Evolutionary conservation across 495 filamentous ascomycete genomes (phyloP), one percentile per base, ranked within the genome.

Genomic region (Bacidia gigantensis): DNA sequence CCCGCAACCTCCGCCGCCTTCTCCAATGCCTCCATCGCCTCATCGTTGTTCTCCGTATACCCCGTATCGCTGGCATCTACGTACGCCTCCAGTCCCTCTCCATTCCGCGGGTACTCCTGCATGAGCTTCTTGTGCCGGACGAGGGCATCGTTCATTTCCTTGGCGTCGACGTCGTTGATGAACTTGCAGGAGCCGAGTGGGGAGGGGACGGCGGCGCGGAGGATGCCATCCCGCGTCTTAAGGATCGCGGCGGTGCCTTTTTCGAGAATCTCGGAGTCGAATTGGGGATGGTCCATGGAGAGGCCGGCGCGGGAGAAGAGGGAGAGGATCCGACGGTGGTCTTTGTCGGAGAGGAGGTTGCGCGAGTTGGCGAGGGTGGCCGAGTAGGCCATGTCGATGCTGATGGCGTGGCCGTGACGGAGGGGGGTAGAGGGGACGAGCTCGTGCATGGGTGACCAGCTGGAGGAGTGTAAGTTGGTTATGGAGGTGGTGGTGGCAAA

Each of bases 361-460:
- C 71, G 70, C 50, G 64, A 62, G 51, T 74, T 71, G 21, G 78
- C 79, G 10, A 83, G 64, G 0, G 79, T 81, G 1, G 79, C 77
- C 10, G 77, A 78, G 59, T 74, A 83, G 0, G 80, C 80, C 80
- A 82, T 82, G 56, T 82, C 80, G 46, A 82, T 78, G 9, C 72
- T 76, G 47, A 83, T 82, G 14, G 80, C 79, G 55, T 82, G 79
- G 1, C 80, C 79, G 57, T 82, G 80, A 24, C 80, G 72, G 9
- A 82, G 69, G 3, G 79, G 79, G 0, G 69, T 73, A 42, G 78
- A 69, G 0, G 78, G 80, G 11, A 77, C 67, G 14, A 83, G 69
- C 54, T 81, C 79, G 49, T 81, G 76, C 17, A 80, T 66, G 0
- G 79, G 79, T 3, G 76, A 80, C 79, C 79, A 83, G 0, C 72